Conservation (phyloP, 2,329 filamentous ascomycete genomes). For the Sphaerostilbella broomeana region DNA sequence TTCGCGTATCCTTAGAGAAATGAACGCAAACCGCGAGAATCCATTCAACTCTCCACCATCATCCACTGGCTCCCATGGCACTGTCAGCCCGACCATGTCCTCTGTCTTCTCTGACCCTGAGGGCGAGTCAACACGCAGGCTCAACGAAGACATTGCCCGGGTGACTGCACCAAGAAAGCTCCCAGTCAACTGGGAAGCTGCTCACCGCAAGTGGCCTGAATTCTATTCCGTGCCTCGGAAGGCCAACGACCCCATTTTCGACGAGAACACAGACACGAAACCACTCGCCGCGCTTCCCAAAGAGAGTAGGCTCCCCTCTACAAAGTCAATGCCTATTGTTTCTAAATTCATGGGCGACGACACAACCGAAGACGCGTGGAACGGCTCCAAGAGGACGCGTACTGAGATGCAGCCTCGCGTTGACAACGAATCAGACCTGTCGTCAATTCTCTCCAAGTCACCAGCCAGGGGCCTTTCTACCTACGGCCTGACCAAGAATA, state of each 20-base stretch:
- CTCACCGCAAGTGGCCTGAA: slow-evolving; percentile 47
- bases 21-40: slow-evolving; percentile 47
- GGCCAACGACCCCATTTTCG: slow-evolving; percentile 22
- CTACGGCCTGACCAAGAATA: slow-evolving; percentile 21
- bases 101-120: slow-evolving; percentile 48
- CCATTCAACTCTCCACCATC: slow-evolving; percentile 54
- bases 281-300: slow-evolving; percentile 34
- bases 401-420: slow-evolving; percentile 49
- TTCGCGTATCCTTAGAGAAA: slow-evolving; percentile 45
- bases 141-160: slow-evolving; percentile 43
- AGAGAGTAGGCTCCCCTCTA: slow-evolving; percentile 39
- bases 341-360: slow-evolving; percentile 36
- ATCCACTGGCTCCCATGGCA: slow-evolving; percentile 52
- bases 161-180: slow-evolving; percentile 35
- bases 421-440: slow-evolving; percentile 46
- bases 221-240: slow-evolving; percentile 38
- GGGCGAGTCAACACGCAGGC: slow-evolving; percentile 46
- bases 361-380: slow-evolving; percentile 36
- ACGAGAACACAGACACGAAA: slow-evolving; percentile 30
- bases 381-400: slow-evolving; percentile 34
- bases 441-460: slow-evolving; percentile 37
- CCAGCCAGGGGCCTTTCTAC: slow-evolving; percentile 25
- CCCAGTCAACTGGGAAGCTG: slow-evolving; percentile 38
- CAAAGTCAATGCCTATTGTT: slow-evolving; percentile 9
- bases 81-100: slow-evolving; percentile 47